phyloP scores from a whole-genome alignment of 1,139 yeast species.

The Fermentozyma sake region DNA sequence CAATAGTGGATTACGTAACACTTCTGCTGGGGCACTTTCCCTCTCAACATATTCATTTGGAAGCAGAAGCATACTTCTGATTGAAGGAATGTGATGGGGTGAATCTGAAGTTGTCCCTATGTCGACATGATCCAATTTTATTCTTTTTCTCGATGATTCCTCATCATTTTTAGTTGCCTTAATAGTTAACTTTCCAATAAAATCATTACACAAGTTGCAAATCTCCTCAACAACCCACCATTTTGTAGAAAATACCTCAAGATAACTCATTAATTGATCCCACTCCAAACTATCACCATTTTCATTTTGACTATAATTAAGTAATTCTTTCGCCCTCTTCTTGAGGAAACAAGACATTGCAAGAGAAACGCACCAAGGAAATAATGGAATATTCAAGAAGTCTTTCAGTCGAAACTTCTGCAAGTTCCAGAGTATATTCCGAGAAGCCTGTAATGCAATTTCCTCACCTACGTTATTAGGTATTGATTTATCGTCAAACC shows the following conservation, averaged over 20 bases:
- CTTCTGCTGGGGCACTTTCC: too few species aligned
- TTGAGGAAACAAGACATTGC: slow-evolving; percentile 18
- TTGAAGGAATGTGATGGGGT: slow-evolving; percentile 8
- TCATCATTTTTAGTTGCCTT: slow-evolving; percentile 5
- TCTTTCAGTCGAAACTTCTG: slow-evolving; percentile 15
- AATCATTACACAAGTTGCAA: slow-evolving; percentile 20
- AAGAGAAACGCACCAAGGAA: slow-evolving; percentile 25
- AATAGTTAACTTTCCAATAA: slow-evolving; percentile 15
- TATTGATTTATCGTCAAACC: slow-evolving; percentile 20
- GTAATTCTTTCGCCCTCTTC: slow-evolving; percentile 9
- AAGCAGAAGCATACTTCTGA: too few species aligned
- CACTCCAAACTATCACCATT: slow-evolving; percentile 6
- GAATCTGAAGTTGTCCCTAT: slow-evolving; percentile 1
- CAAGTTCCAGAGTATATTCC: slow-evolving; percentile 24
- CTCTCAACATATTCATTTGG: too few species aligned
- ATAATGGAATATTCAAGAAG: slow-evolving; percentile 22
- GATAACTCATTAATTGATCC: slow-evolving; percentile 17
- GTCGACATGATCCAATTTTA: too few species aligned
- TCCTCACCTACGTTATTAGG: slow-evolving; percentile 22
- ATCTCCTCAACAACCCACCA: slow-evolving; percentile 32
- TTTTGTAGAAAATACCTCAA: slow-evolving; percentile 18
- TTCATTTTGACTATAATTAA: slow-evolving; percentile 3
- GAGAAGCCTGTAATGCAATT: slow-evolving; percentile 19
- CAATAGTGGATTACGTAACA: too few species aligned
- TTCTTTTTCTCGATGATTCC: slow-evolving; percentile 1